phyloP scores from a whole-genome alignment of 2,329 filamentous ascomycete genomes.

The Pseudocercospora macadamiae region DNA sequence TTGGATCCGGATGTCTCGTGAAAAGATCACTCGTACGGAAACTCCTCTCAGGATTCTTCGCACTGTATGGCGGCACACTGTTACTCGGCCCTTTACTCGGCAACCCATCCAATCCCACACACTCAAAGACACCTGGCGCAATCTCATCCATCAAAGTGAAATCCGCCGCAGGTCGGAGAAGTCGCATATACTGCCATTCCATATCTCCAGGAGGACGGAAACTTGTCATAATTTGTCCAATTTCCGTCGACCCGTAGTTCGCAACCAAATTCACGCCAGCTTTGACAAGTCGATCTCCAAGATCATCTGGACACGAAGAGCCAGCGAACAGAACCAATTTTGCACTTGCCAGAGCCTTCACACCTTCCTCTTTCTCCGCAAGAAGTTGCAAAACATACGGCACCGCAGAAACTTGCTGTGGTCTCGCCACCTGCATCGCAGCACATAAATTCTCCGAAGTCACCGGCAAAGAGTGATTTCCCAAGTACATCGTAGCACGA shows the following conservation, averaged over 20 bases:
- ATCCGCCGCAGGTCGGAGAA: conserved; percentile 37
- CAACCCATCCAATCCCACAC: conserved; percentile 43
- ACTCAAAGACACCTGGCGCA: conserved; percentile 46
- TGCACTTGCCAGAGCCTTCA: conserved; percentile 31
- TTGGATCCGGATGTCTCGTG: conserved; percentile 43
- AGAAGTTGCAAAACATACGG: conserved; percentile 68
- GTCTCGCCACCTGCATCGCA: conserved; percentile 35
- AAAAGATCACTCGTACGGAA: conserved; percentile 58
- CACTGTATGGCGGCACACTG: conserved; percentile 36
- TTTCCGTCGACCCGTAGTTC: conserved; percentile 57
- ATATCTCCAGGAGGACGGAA: conserved; percentile 57
- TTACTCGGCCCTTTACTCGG: conserved; percentile 47
- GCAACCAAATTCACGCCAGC: conserved; percentile 39
- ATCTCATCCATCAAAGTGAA: conserved; percentile 39
- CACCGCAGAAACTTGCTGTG: conserved; percentile 60
- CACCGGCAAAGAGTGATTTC: conserved; percentile 59
- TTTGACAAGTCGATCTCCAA: conserved; percentile 39
- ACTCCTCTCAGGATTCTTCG: conserved; percentile 47
- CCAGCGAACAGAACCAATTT: conserved; percentile 39
- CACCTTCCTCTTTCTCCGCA: conserved; percentile 59
- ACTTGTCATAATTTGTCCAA: conserved; percentile 64
- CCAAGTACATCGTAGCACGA: conserved; percentile 55
- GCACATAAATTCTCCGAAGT: conserved; percentile 44
- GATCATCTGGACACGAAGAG: conserved; percentile 38
- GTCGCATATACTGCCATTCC: conserved; percentile 62